These are phyloP conservation scores for Hyaloscypha hepaticicola DNA, from an alignment of 495 filamentous ascomycete genomes.

Conservation along the genomic window DNA sequence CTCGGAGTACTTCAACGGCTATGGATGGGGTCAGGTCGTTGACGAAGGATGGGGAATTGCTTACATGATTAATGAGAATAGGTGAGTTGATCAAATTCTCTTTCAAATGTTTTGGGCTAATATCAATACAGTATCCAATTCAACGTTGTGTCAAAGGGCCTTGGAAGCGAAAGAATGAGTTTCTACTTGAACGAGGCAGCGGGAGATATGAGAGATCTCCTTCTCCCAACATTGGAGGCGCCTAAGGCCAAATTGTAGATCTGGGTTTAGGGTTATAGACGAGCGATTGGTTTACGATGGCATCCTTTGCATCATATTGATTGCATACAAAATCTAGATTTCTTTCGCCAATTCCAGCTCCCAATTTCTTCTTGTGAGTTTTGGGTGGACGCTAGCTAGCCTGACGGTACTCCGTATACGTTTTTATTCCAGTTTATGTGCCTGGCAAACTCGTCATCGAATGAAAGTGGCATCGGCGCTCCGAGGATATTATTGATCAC, in stretches of 20 bases:
- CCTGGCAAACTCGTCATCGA: too few species aligned
- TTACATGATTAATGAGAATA: constrained; percentile 99
- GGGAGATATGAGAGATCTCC: constrained; percentile 81
- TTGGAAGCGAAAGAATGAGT: constrained; percentile 90
- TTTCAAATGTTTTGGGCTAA: constrained; percentile 31
- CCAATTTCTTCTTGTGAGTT: background rate
- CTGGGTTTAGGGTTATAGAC: background rate
- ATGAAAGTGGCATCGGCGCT: too few species aligned
- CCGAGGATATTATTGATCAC: too few species aligned
- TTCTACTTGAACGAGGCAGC: constrained; percentile 94
- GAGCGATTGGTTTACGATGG: background rate
- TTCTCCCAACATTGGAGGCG: constrained; percentile 77
- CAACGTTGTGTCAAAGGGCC: constrained; percentile 94
- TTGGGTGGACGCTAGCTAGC: too few species aligned
- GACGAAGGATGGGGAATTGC: constrained; percentile 96
- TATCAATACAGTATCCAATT: constrained; percentile 75
- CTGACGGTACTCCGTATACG: too few species aligned
- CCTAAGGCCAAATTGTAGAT: constrained; percentile 87
- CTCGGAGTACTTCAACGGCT: constrained; percentile 97
- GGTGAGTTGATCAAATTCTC: constrained; percentile 41
- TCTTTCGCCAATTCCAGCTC: background rate
- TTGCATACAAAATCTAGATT: constrained; percentile 8
- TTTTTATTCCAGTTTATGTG: too few species aligned
- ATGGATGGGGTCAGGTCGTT: constrained; percentile 98
- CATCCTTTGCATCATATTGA: constrained; percentile 8